Evolutionary conservation across 768 basidiomycete genomes (phyloP).

Genomic region (Panellus pusillus): DNA sequence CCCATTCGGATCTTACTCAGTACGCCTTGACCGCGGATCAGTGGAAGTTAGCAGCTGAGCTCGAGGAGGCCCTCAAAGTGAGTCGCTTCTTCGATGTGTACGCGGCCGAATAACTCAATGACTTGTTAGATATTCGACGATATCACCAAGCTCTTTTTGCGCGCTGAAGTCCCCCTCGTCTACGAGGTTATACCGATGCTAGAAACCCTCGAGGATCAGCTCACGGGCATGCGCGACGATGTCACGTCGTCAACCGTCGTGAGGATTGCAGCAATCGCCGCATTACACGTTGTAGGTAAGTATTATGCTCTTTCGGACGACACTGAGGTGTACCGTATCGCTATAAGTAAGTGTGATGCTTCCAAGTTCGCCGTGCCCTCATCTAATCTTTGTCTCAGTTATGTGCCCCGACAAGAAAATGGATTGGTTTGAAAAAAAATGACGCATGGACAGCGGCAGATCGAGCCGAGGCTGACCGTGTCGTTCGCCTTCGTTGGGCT

Average conservation of each 20-base stretch:
- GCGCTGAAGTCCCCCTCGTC: constrained; percentile 20
- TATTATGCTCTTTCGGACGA: constrained; percentile 26
- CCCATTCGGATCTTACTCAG: constrained; percentile 18
- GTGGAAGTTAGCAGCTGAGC: constrained; percentile 28
- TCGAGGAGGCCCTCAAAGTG: constrained; percentile 27
- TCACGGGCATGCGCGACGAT: constrained; percentile 13
- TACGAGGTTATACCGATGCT: constrained; percentile 24
- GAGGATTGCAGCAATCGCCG: constrained; percentile 10
- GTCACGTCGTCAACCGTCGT: constrained; percentile 6
- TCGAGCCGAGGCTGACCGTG: no score
- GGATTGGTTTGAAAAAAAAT: constrained; percentile 26
- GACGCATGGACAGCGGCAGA: no score
- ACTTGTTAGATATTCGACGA: constrained; percentile 25
- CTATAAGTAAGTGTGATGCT: constrained; percentile 16
- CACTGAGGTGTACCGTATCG: constrained; percentile 24
- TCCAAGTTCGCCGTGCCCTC: background rate
- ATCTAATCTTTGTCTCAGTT: constrained; percentile 23
- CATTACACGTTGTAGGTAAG: constrained; percentile 20
- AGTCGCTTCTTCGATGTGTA: background rate
- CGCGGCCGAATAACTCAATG: background rate
- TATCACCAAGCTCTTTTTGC: constrained; percentile 27
- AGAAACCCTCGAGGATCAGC: constrained; percentile 14
- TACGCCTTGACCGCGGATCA: constrained; percentile 24
- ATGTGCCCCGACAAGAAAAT: constrained; percentile 28
- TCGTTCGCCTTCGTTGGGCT: no score